These are phyloP conservation scores for Stromatinia cepivora DNA, from an alignment of 2,329 filamentous ascomycete genomes.

Conservation along the genomic window DNA sequence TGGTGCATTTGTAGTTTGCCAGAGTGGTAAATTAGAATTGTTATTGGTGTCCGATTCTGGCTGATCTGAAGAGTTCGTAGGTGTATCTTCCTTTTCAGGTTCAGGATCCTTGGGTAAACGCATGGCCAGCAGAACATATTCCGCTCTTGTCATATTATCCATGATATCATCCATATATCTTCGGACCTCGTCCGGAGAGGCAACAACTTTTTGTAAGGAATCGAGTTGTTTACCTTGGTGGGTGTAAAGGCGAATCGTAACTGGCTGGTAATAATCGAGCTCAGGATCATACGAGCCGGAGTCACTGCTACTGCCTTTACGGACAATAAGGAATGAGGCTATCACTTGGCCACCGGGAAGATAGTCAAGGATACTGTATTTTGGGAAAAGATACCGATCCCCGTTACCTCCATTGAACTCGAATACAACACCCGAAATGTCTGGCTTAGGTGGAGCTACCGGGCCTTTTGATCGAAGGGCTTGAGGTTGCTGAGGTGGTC, in stretches of 20 bases:
- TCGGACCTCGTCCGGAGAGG: conserved; percentile 61
- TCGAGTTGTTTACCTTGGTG: conserved; percentile 58
- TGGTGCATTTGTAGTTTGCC: conserved; percentile 35
- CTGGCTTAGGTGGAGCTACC: conserved; percentile 54
- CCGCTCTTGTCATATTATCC: conserved; percentile 66
- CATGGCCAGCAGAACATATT: conserved; percentile 68
- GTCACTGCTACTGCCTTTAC: conserved; percentile 67
- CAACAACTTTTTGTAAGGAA: conserved; percentile 60
- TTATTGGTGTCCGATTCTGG: conserved; percentile 5
- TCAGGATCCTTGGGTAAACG: conserved; percentile 52
- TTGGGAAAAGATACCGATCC: conserved; percentile 77
- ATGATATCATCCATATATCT: conserved; percentile 71
- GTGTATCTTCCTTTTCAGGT: conserved; percentile 25
- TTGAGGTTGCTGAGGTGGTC: conserved; percentile 47
- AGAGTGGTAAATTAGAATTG: conserved; percentile 30
- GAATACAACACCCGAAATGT: conserved; percentile 66
- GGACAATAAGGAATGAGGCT: conserved; percentile 75
- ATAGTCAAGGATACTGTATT: conserved; percentile 74
- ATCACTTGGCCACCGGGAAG: conserved; percentile 61
- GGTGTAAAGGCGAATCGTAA: conserved; percentile 62
- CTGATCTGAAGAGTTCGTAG: conserved; percentile 1
- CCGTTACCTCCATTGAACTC: conserved; percentile 67
- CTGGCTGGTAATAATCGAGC: conserved; percentile 74
- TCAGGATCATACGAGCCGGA: conserved; percentile 59
- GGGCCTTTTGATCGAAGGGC: conserved; percentile 62